phyloP scores from a whole-genome alignment of 306 rosid genomes.

The Ammopiptanthus mongolicus region DNA sequence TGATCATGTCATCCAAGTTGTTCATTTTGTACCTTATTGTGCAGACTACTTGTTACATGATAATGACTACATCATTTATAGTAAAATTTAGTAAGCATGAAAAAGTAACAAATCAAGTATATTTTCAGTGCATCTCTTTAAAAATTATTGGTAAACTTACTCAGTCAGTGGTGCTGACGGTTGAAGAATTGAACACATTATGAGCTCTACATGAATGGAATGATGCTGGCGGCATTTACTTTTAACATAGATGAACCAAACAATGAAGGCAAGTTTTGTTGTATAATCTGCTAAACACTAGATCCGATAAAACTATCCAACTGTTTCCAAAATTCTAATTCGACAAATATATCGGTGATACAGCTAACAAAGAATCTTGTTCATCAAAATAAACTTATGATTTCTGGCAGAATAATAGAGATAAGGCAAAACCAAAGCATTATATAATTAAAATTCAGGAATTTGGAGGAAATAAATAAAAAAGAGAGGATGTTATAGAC shows the following conservation, averaged over 20 bases:
- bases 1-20: too few species aligned
- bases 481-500: constrained; percentile 4
- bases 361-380: background rate
- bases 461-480: too few species aligned
- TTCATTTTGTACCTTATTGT: too few species aligned
- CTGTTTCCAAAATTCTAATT: background rate
- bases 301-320: background rate
- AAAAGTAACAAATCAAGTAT: too few species aligned
- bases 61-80: too few species aligned
- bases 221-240: background rate
- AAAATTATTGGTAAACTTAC: too few species aligned
- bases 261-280: background rate
- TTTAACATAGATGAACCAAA: background rate
- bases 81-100: too few species aligned
- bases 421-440: background rate
- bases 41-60: too few species aligned
- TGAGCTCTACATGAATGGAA: background rate
- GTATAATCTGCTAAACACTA: background rate
- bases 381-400: background rate
- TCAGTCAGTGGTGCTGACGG: background rate
- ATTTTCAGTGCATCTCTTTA: too few species aligned
- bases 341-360: background rate
- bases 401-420: background rate
- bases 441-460: background rate
- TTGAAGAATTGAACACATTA: background rate